phyloP scores from a whole-genome alignment of 345 rosid species.

The Xanthoceras sorbifolium region DNA sequence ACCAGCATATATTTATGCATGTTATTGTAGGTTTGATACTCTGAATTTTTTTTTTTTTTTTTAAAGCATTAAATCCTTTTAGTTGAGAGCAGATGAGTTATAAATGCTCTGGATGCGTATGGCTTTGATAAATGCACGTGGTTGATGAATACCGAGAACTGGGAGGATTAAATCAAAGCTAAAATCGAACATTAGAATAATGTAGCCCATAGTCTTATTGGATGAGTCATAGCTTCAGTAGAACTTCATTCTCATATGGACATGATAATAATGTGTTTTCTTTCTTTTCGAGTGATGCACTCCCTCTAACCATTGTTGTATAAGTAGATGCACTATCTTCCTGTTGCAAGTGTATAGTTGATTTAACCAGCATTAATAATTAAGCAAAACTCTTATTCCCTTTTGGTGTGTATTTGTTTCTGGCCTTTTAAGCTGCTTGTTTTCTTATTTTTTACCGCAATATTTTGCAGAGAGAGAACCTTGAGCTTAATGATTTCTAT shows the following conservation, averaged over 20 bases:
- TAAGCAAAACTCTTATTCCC: not conserved
- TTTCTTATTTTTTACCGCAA: conserved; percentile 21
- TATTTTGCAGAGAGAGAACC: conserved; percentile 56
- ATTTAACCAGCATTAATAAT: not conserved
- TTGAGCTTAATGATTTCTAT: conserved; percentile 59
- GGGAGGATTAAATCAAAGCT: not conserved
- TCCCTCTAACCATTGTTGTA: not conserved
- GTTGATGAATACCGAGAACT: conserved; percentile 1
- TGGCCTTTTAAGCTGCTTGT: conserved; percentile 22
- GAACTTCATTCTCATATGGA: not conserved
- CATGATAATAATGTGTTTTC: not conserved
- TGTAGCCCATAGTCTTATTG: not conserved
- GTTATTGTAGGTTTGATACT: not conserved
- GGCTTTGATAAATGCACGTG: conserved; percentile 1
- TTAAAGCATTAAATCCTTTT: not conserved
- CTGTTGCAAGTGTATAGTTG: conserved; percentile 12
- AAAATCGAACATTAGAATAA: not conserved
- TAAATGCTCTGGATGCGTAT: not conserved
- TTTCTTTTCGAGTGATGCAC: not conserved
- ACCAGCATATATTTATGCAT: not conserved
- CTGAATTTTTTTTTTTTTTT: not conserved
- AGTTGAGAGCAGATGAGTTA: not conserved
- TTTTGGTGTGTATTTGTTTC: conserved; percentile 1
- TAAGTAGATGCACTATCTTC: not conserved
- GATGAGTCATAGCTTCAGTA: not conserved